phyloP scores from a whole-genome alignment of 1,284 basidiomycete genomes.

The Salmacisia buchloeana region DNA sequence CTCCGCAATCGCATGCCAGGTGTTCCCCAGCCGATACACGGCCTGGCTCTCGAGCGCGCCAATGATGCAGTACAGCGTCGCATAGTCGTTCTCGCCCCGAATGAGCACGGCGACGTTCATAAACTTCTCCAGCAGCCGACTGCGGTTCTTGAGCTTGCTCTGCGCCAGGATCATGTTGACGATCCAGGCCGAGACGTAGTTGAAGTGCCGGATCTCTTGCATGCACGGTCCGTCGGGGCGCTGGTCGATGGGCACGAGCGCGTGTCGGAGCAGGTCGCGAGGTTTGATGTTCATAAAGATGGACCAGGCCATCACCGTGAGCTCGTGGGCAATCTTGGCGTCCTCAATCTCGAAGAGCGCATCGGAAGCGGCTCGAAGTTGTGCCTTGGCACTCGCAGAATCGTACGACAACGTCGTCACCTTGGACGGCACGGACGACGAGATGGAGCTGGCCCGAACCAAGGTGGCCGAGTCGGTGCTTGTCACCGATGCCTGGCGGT shows the following conservation, averaged over 20 bases:
- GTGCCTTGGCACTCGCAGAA: constrained; percentile 12
- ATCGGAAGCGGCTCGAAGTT: constrained; percentile 34
- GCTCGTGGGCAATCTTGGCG: constrained; percentile 32
- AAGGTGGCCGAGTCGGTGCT: background rate
- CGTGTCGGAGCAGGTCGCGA: constrained; percentile 39
- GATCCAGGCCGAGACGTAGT: constrained; percentile 44
- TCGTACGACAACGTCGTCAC: background rate
- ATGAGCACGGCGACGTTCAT: constrained; percentile 40
- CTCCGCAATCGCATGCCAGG: constrained; percentile 34
- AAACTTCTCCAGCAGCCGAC: constrained; percentile 41
- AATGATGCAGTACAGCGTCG: constrained; percentile 37
- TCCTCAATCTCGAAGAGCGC: constrained; percentile 34
- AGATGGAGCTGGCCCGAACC: background rate
- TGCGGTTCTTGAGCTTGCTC: constrained; percentile 36
- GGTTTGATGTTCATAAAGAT: constrained; percentile 38
- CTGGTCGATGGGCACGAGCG: constrained; percentile 29
- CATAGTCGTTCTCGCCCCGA: constrained; percentile 40
- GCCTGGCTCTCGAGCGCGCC: constrained; percentile 38
- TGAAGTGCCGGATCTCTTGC: constrained; percentile 42
- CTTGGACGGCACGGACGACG: background rate
- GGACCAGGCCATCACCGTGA: constrained; percentile 38
- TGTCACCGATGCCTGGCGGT: background rate
- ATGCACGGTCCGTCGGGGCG: constrained; percentile 34
- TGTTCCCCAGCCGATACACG: constrained; percentile 35
- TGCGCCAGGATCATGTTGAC: constrained; percentile 43